Percentiles rank a stretch among this genome's conserved stretches.
These are phyloP conservation scores for Calycina herbarum DNA, from an alignment of 2,329 filamentous ascomycete species.

Conservation along the genomic window DNA sequence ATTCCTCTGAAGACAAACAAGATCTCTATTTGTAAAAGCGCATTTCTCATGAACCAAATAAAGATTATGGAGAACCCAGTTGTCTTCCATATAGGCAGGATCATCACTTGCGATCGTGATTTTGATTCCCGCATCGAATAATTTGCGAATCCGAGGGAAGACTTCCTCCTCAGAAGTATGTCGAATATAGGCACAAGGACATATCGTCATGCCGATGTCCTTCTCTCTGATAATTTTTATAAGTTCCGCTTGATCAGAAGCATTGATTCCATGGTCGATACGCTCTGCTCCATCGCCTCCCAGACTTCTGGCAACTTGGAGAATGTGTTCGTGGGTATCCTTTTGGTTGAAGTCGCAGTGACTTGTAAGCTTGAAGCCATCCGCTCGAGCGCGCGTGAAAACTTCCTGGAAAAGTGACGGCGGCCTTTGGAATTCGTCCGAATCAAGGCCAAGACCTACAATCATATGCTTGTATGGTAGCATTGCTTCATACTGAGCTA, in stretches of 20 bases:
- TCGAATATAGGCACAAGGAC: slow-evolving; percentile 69
- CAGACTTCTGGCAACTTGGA: slow-evolving; percentile 46
- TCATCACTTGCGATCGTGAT: slow-evolving; percentile 48
- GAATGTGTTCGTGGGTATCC: slow-evolving; percentile 65
- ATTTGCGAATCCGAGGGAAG: slow-evolving; percentile 43
- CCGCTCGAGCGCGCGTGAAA: slow-evolving; percentile 53
- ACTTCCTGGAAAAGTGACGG: slow-evolving; percentile 60
- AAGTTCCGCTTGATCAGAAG: slow-evolving; percentile 58
- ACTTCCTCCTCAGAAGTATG: slow-evolving; percentile 41
- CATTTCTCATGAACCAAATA: slow-evolving; percentile 46
- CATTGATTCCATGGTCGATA: slow-evolving; percentile 70
- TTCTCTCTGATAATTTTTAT: slow-evolving; percentile 38
- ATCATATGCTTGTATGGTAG: slow-evolving; percentile 34
- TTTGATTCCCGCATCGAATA: slow-evolving; percentile 45
- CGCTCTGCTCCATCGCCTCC: slow-evolving; percentile 59
- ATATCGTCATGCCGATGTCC: slow-evolving; percentile 66
- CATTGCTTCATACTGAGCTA: slow-evolving; percentile 45
- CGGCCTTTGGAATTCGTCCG: slow-evolving; percentile 55
- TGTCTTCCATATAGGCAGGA: slow-evolving; percentile 49
- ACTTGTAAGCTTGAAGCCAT: slow-evolving; percentile 60
- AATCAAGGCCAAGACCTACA: slow-evolving; percentile 65
- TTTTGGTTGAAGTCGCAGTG: slow-evolving; percentile 68
- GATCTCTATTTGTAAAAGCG: slow-evolving; percentile 42
- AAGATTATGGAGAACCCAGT: slow-evolving; percentile 51
- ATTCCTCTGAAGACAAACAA: slow-evolving; percentile 44